Evolutionary conservation across 495 filamentous ascomycete species (phyloP), one percentile per base, ranked within the genome.

Genomic region (Trichoderma erinaceum): DNA sequence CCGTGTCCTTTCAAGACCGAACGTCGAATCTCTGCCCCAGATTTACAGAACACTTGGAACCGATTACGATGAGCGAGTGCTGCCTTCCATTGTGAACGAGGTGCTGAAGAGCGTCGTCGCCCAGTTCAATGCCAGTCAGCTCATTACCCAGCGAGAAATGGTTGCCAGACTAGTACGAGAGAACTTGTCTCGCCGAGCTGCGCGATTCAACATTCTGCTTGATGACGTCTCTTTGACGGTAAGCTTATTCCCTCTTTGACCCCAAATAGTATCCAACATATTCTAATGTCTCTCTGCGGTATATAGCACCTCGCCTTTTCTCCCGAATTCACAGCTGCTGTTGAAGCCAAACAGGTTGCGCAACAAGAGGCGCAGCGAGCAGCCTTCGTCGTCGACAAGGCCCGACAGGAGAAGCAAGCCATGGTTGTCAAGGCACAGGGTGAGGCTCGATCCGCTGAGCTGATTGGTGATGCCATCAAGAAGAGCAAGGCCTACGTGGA

Each of bases 401-500:
- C 95, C 44, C 90, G 95, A 69, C 95, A 99, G 78, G 95, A 99
- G 85, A 99, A 99, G 84, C 96, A 98, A 82, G 95, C 95, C 68
- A 97, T 92, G 82, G 93, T 99, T 72, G 95, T 99, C 73, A 91
- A 92, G 78, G 95, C 95, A 16, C 96, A 98, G 86, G 95, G 95
- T 93, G 95, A 99, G 81, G 95, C 95, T 52, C 92, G 95, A 71
- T 98, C 95, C 63, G 95, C 95, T 41, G 92, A 99, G 79, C 90
- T 99, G 63, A 97, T 99, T 73, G 95, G 95, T 78, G 95, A 99
- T 52, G 95, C 95, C 43, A 97, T 99, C 87, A 98, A 99, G 89
- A 98, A 99, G 88, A 94, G 86, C 79, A 89, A 92, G 79, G 90
- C 90, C 68, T 99, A 99, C 77, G 90, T 99, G 68, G 95, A 98